Percentiles rank a stretch among this genome's conserved stretches.
These are phyloP conservation scores for Drechmeria coniospora DNA, from an alignment of 2,329 filamentous ascomycete genomes.

Conservation along the genomic window DNA sequence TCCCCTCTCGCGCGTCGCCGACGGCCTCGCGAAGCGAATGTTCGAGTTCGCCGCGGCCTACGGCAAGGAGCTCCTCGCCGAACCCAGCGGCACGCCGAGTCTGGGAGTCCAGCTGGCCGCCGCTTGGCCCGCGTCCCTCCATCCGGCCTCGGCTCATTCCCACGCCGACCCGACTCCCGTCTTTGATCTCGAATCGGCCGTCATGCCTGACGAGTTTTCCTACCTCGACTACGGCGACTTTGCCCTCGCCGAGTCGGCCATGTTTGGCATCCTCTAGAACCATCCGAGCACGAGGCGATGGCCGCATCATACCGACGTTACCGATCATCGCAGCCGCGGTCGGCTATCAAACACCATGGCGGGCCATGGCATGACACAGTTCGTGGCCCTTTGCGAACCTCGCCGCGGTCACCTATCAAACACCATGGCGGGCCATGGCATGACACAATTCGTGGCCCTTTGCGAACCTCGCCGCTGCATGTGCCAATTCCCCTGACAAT, in stretches of 20 bases:
- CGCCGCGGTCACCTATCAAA: too few species aligned
- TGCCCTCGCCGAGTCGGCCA: neutral
- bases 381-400: too few species aligned
- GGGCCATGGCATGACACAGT: too few species aligned
- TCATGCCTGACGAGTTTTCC: neutral
- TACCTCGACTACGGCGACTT: constrained; percentile 1
- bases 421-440: too few species aligned
- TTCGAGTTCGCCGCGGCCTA: constrained; percentile 2
- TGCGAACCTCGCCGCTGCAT: too few species aligned
- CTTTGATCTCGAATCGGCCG: neutral
- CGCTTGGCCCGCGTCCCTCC: neutral
- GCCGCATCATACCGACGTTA: too few species aligned
- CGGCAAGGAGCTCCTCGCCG: constrained; percentile 1
- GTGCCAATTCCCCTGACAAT: too few species aligned
- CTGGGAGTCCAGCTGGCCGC: neutral
- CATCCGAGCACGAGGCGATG: too few species aligned
- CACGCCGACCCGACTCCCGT: neutral
- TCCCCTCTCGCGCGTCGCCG: constrained; percentile 1
- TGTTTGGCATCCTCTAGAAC: too few species aligned
- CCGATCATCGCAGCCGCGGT: too few species aligned
- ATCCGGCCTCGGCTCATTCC: neutral
- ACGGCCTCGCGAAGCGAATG: constrained; percentile 1
- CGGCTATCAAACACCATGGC: too few species aligned
- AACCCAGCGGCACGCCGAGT: neutral
- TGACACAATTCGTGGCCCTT: too few species aligned